A percentile compares a stretch with the other conserved stretches of the same genome.
Conservation (phyloP, 306 rosid species). For the Vigna angularis region DNA sequence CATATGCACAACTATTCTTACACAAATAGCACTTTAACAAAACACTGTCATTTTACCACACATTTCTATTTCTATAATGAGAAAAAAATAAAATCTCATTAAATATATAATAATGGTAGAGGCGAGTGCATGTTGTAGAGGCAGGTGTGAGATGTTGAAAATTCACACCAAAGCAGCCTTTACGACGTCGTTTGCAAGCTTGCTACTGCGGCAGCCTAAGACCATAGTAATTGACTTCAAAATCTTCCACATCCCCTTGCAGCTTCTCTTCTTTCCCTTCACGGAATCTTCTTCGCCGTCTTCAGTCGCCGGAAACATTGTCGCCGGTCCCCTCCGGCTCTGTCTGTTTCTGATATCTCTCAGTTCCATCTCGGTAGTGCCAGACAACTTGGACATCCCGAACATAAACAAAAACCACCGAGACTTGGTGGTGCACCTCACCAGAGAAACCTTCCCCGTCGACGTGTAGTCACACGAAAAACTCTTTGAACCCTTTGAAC, state of each 20-base stretch:
- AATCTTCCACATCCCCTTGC: conserved; percentile 56
- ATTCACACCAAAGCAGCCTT: conserved; percentile 47
- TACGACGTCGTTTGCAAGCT: conserved; percentile 49
- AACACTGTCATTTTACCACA: background rate
- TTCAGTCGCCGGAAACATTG: conserved; percentile 47
- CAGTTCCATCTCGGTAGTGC: conserved; percentile 64
- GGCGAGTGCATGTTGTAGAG: no score
- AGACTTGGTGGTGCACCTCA: conserved; percentile 56
- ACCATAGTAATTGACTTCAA: conserved; percentile 49
- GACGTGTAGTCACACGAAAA: conserved; percentile 35
- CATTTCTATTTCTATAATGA: background rate
- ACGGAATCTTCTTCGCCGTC: conserved; percentile 24
- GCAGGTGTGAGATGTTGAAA: background rate
- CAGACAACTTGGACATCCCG: conserved; percentile 57
- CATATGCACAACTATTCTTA: background rate
- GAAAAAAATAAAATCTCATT: background rate
- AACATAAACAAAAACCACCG: conserved; percentile 73
- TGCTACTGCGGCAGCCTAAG: conserved; percentile 49
- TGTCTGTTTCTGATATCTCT: conserved; percentile 70
- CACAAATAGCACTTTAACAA: background rate
- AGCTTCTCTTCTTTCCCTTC: conserved; percentile 10
- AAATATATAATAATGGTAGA: background rate
- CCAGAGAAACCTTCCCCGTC: conserved; percentile 49
- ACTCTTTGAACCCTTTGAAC: conserved; percentile 28
- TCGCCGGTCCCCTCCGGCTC: conserved; percentile 42